Conservation (phyloP, 2,329 filamentous ascomycete genomes). For the Cordyceps tenuipes region DNA sequence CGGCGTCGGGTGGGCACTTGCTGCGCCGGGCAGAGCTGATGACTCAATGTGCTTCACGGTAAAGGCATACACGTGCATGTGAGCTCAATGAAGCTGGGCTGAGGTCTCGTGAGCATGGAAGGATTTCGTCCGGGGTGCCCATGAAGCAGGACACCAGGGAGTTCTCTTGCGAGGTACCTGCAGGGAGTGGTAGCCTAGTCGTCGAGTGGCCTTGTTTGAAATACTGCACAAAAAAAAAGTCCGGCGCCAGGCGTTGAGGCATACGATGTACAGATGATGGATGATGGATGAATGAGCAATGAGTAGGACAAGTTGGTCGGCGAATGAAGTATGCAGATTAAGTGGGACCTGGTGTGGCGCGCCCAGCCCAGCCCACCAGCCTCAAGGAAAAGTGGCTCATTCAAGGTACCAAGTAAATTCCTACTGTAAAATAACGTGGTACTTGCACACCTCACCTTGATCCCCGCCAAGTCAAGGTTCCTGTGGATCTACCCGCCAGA, state of each 20-base stretch:
- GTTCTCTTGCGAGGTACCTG: neutral
- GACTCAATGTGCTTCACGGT: neutral
- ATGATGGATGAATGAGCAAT: neutral
- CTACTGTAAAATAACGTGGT: neutral
- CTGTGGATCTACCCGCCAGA: slow-evolving; percentile 7
- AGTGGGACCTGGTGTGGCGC: slow-evolving; percentile 5
- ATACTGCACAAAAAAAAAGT: neutral
- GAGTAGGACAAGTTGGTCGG: neutral
- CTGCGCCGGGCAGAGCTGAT: neutral
- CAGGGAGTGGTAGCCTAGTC: neutral
- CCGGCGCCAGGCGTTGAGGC: neutral
- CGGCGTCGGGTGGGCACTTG: slow-evolving; percentile 9
- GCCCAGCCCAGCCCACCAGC: neutral
- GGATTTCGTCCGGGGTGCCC: too few relatives aligned
- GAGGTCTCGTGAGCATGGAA: neutral
- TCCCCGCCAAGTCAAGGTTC: neutral
- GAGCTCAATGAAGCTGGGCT: neutral
- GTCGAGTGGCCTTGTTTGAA: neutral
- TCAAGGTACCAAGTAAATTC: too few relatives aligned
- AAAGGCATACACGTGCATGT: neutral
- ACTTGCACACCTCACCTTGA: slow-evolving; percentile 7
- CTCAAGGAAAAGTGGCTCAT: neutral
- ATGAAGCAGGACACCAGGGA: neutral
- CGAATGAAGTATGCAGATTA: slow-evolving; percentile 3
- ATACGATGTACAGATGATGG: neutral